Evolutionary conservation across 2,329 filamentous ascomycete species (phyloP).

Genomic region (Ascochyta koolunga): DNA sequence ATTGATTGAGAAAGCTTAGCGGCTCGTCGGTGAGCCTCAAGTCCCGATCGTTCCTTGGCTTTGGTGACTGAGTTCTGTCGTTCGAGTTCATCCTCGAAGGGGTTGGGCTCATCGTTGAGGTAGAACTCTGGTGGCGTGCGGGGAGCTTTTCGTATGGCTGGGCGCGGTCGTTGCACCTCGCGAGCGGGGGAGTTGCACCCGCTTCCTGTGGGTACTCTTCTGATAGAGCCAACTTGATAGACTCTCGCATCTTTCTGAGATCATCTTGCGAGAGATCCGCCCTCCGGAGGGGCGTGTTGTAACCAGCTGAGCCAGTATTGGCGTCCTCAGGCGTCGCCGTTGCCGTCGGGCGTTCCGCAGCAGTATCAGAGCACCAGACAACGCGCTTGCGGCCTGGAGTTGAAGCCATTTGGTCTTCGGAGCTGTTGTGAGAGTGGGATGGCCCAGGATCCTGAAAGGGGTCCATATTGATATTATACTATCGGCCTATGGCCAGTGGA

Average conservation of each 20-base stretch:
- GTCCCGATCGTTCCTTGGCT: conserved; percentile 41
- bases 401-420: conserved; percentile 37
- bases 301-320: conserved; percentile 34
- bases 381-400: conserved; percentile 42
- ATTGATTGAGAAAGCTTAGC: conserved; percentile 43
- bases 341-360: conserved; percentile 18
- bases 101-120: conserved; percentile 42
- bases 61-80: conserved; percentile 19
- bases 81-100: conserved; percentile 36
- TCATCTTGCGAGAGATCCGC: conserved; percentile 45
- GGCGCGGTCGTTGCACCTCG: conserved; percentile 44
- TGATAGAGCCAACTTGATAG: conserved; percentile 44
- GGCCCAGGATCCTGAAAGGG: conserved; percentile 28
- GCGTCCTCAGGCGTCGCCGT: conserved; percentile 28
- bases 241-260: conserved; percentile 40
- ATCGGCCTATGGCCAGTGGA: conserved; percentile 13
- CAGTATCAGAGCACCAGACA: conserved; percentile 38
- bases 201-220: conserved; percentile 33
- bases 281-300: conserved; percentile 37
- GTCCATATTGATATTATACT: conserved; percentile 36
- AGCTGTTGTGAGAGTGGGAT: conserved; percentile 22
- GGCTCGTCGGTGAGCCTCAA: conserved; percentile 44
- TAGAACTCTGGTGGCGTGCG: conserved; percentile 43
- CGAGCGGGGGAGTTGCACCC: conserved; percentile 23
- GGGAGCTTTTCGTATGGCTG: conserved; percentile 44